phyloP scores from a whole-genome alignment of 2,329 filamentous ascomycete species.

The Stromatinia cepivora region DNA sequence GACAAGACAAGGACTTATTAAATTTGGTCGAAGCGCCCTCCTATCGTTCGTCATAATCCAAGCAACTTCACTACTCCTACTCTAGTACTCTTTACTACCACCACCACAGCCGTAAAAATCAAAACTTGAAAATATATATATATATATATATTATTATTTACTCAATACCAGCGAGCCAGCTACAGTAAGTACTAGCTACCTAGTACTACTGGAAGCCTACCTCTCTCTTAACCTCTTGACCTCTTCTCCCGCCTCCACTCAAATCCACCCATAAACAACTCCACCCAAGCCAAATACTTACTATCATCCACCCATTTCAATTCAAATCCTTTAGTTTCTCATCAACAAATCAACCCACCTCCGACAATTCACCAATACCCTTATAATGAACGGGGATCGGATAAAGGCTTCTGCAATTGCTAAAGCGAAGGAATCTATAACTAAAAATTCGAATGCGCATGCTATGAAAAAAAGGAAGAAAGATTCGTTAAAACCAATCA shows the following conservation, averaged over 20 bases:
- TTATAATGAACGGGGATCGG: slow-evolving; percentile 40
- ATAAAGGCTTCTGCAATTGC: slow-evolving; percentile 51
- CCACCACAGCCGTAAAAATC: not conserved
- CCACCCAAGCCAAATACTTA: not conserved
- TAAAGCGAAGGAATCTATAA: slow-evolving; percentile 58
- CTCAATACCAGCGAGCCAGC: not conserved
- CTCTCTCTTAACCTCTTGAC: not conserved
- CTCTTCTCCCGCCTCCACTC: slow-evolving; percentile 6
- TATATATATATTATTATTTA: too few relatives aligned
- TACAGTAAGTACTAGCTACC: not conserved
- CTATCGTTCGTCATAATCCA: slow-evolving; percentile 5
- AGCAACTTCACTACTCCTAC: not conserved
- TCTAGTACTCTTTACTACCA: not conserved
- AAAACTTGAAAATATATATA: not conserved
- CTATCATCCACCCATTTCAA: not conserved
- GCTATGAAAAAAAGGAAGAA: slow-evolving; percentile 60
- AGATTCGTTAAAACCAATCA: slow-evolving; percentile 58
- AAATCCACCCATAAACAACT: slow-evolving; percentile 2
- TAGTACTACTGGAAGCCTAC: not conserved
- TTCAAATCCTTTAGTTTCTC: not conserved
- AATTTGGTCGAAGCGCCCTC: slow-evolving; percentile 5
- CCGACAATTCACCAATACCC: not conserved
- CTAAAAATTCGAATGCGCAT: slow-evolving; percentile 47
- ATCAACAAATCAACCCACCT: not conserved
- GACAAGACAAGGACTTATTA: not conserved